These are phyloP conservation scores for Cercophora newfieldiana DNA, from an alignment of 495 filamentous ascomycete species.

Conservation along the genomic window DNA sequence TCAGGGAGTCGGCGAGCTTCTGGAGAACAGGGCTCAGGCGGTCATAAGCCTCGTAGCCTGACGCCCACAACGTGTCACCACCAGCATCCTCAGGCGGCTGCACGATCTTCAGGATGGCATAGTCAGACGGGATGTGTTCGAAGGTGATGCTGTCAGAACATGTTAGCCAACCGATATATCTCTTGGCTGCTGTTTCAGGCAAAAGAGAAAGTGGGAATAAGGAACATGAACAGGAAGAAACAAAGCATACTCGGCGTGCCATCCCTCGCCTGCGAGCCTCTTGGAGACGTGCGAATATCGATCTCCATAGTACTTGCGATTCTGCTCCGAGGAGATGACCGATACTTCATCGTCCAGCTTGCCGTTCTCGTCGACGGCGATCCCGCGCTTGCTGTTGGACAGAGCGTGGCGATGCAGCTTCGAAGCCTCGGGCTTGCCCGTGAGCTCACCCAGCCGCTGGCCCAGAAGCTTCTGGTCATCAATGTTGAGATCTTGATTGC, in stretches of 20 bases:
- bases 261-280: slow-evolving; percentile 34
- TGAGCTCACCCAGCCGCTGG: slow-evolving; percentile 63
- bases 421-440: slow-evolving; percentile 63
- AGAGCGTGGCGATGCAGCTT: slow-evolving; percentile 59
- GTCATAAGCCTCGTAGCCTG: slow-evolving; percentile 71
- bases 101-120: slow-evolving; percentile 58
- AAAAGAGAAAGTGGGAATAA: too few species aligned
- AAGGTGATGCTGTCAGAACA: slow-evolving; percentile 55
- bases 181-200: too few species aligned
- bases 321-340: slow-evolving; percentile 65
- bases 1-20: slow-evolving; percentile 64
- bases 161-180: neutral
- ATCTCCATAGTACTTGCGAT: slow-evolving; percentile 61
- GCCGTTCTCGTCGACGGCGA: slow-evolving; percentile 49
- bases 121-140: slow-evolving; percentile 62
- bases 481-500: slow-evolving; percentile 61
- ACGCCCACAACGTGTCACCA: slow-evolving; percentile 69
- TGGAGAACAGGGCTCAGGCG: slow-evolving; percentile 61
- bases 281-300: slow-evolving; percentile 53
- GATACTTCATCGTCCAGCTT: slow-evolving; percentile 69
- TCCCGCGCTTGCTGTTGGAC: slow-evolving; percentile 56
- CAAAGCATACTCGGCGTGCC: slow-evolving; percentile 41
- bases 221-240: too few species aligned
- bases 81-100: slow-evolving; percentile 59
- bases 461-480: slow-evolving; percentile 66